Conservation (phyloP, 1,284 basidiomycete species). For the Fomitopsis palustris region DNA sequence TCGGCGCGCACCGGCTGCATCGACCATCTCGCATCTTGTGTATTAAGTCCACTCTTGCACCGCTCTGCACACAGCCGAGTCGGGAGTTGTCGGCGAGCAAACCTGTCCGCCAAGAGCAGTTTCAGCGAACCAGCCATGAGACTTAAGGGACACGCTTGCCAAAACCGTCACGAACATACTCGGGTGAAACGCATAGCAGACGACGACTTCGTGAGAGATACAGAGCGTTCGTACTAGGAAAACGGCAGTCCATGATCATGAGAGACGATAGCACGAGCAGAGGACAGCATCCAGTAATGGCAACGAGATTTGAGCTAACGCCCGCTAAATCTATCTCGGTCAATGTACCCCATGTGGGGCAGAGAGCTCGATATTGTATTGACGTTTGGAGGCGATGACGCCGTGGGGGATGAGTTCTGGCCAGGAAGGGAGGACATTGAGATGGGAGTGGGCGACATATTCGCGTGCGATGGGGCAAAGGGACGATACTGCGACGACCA, state of each 20-base stretch:
- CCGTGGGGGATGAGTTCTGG: constrained; percentile 8
- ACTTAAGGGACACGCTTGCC: too few relatives aligned
- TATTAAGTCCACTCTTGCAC: not conserved
- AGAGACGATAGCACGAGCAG: not conserved
- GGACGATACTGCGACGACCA: constrained; percentile 16
- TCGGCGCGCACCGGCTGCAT: not conserved
- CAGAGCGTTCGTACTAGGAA: not conserved
- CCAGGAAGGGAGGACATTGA: constrained; percentile 13
- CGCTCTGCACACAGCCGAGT: not conserved
- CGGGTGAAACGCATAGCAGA: not conserved
- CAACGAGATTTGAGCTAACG: constrained; percentile 9
- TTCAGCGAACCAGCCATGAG: not conserved
- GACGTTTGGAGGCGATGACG: constrained; percentile 14
- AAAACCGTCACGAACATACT: not conserved
- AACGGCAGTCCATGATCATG: not conserved
- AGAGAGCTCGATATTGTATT: constrained; percentile 9
- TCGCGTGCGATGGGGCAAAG: constrained; percentile 3
- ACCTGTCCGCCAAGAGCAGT: not conserved
- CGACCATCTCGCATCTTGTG: not conserved
- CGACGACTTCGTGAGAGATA: not conserved
- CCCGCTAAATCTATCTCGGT: constrained; percentile 15
- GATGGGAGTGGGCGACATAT: constrained; percentile 10
- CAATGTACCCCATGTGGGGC: constrained; percentile 17
- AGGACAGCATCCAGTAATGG: not conserved
- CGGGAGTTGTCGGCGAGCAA: not conserved